phyloP scores from a whole-genome alignment of 2,329 filamentous ascomycete genomes.

The Monilinia aucupariae region DNA sequence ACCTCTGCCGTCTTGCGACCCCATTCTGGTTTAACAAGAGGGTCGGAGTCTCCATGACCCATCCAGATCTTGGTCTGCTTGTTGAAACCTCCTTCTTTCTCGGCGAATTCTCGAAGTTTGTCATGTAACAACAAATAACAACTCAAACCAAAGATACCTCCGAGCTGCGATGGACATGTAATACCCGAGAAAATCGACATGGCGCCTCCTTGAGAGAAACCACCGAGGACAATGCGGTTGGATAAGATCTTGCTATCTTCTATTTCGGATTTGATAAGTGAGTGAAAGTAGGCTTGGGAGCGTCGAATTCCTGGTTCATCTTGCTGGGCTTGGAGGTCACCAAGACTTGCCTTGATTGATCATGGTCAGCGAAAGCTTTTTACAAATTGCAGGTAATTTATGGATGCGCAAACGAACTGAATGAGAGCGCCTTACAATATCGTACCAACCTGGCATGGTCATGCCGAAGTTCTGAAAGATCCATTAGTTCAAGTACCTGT shows the following conservation, averaged over 20 bases:
- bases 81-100: constrained; percentile 52
- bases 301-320: constrained; percentile 70
- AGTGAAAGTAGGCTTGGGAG: constrained; percentile 70
- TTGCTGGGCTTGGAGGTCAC: constrained; percentile 44
- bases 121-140: constrained; percentile 70
- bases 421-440: constrained; percentile 53
- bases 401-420: constrained; percentile 25
- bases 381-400: neutral
- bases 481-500: constrained; percentile 14
- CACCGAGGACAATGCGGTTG: constrained; percentile 78
- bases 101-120: constrained; percentile 54
- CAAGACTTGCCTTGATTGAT: constrained; percentile 39
- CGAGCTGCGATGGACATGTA: constrained; percentile 66
- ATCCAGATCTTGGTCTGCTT: constrained; percentile 79
- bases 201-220: constrained; percentile 82
- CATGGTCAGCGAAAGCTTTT: neutral
- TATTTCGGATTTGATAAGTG: constrained; percentile 74
- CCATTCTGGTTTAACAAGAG: constrained; percentile 63
- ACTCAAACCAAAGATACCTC: constrained; percentile 81
- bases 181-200: constrained; percentile 78
- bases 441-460: constrained; percentile 83
- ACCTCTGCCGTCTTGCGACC: constrained; percentile 62
- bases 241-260: constrained; percentile 68
- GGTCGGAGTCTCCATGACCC: constrained; percentile 78
- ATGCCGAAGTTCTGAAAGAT: constrained; percentile 61